Evolutionary conservation across 2,329 filamentous ascomycete species (phyloP).

Genomic region (Pseudocercospora vitis): DNA sequence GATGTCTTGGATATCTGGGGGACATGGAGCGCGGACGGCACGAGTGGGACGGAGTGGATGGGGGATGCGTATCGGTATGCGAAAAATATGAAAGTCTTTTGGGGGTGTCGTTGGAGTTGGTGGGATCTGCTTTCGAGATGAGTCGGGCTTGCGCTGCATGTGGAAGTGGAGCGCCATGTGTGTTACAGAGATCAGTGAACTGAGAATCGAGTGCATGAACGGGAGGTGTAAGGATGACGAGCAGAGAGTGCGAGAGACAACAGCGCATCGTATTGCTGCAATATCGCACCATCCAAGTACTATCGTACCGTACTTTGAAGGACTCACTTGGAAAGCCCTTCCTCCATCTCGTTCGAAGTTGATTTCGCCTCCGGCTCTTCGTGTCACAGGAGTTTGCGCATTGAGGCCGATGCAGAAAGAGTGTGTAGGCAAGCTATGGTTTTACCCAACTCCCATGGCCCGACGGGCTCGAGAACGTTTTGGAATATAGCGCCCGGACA

Average conservation of each 20-base stretch:
- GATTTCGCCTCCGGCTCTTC: background rate
- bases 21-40: background rate
- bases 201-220: too few relatives aligned
- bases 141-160: too few relatives aligned
- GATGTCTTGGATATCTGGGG: conserved; percentile 2
- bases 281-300: background rate
- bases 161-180: too few relatives aligned
- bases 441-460: conserved; percentile 85
- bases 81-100: background rate
- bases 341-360: background rate
- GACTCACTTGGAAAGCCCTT: background rate
- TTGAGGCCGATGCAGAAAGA: conserved; percentile 3
- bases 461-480: conserved; percentile 85
- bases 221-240: too few relatives aligned
- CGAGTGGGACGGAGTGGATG: background rate
- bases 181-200: too few relatives aligned
- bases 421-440: conserved; percentile 64
- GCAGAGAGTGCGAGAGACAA: too few relatives aligned
- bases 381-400: background rate
- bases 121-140: background rate
- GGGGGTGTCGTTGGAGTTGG: background rate
- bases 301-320: background rate
- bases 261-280: background rate
- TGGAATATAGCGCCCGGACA: conserved; percentile 80
- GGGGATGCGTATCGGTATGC: background rate